These are phyloP conservation scores for Hygrocybe punicea DNA, from an alignment of 768 basidiomycete genomes.

Conservation along the genomic window DNA sequence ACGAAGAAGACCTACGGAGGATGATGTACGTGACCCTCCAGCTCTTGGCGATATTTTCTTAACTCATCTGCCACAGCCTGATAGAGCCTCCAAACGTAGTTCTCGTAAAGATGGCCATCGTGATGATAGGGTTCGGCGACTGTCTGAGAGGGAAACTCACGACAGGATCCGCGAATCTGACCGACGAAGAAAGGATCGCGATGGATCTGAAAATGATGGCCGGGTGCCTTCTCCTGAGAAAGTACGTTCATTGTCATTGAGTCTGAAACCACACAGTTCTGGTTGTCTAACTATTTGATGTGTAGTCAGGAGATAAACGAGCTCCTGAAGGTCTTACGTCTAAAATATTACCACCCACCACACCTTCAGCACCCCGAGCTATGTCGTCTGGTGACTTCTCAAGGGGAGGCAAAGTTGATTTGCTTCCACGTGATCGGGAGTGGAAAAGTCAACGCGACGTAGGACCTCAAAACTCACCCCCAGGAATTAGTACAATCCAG, in stretches of 20 bases:
- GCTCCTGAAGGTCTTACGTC: constrained; percentile 48
- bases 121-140: constrained; percentile 67
- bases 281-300: constrained; percentile 5
- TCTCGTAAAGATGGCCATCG: constrained; percentile 76
- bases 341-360: constrained; percentile 52
- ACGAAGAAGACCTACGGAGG: constrained; percentile 63
- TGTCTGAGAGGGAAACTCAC: constrained; percentile 63
- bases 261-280: not conserved
- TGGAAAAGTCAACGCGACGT: constrained; percentile 44
- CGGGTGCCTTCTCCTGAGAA: constrained; percentile 55
- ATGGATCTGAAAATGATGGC: constrained; percentile 48
- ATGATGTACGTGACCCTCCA: constrained; percentile 55
- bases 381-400: constrained; percentile 54
- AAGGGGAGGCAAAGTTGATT: constrained; percentile 42
- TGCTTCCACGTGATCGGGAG: constrained; percentile 43
- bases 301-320: constrained; percentile 54
- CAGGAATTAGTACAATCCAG: constrained; percentile 13
- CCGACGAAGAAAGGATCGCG: constrained; percentile 66
- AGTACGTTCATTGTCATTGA: constrained; percentile 38
- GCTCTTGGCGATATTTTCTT: constrained; percentile 1
- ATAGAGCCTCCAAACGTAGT: constrained; percentile 75
- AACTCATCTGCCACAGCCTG: constrained; percentile 45
- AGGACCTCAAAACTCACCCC: constrained; percentile 12
- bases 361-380: constrained; percentile 69
- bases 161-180: constrained; percentile 66